Percentiles rank a stretch among this genome's conserved stretches.
Conservation (phyloP, 306 rosid genomes). For the Albizia julibrissin region DNA sequence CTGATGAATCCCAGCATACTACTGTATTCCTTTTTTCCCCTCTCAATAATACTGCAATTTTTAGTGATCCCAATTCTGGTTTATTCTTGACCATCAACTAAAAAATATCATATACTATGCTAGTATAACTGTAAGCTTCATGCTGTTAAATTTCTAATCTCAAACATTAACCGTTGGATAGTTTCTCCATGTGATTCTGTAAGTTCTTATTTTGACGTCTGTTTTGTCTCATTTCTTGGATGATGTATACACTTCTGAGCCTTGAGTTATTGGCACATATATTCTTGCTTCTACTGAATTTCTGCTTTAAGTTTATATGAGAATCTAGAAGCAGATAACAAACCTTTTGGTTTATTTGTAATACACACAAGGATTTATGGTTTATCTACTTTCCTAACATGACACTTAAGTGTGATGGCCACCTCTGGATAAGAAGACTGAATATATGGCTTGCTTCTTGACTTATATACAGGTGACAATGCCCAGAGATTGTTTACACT, state of each 20-base stretch:
- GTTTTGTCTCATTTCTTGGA: neutral
- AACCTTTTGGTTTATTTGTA: conserved; percentile 17
- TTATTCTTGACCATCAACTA: neutral
- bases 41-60: neutral
- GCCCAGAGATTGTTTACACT: conserved; percentile 92
- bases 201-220: neutral
- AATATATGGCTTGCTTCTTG: conserved; percentile 25
- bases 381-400: conserved; percentile 7
- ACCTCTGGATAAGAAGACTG: conserved; percentile 20
- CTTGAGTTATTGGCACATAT: neutral
- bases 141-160: neutral
- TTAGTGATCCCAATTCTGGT: conserved; percentile 3
- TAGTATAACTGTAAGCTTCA: neutral
- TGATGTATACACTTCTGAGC: neutral
- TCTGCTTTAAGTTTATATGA: conserved; percentile 4
- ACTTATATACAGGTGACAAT: conserved; percentile 69
- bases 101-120: neutral
- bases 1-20: neutral
- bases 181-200: neutral
- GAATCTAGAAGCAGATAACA: conserved; percentile 14
- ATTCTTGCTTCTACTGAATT: neutral
- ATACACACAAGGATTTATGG: neutral
- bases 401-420: neutral
- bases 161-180: neutral
- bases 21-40: neutral